Base-by-base conservation (phyloP, 352 stramenopile genomes). In the Plasmopara viticola region DNA sequence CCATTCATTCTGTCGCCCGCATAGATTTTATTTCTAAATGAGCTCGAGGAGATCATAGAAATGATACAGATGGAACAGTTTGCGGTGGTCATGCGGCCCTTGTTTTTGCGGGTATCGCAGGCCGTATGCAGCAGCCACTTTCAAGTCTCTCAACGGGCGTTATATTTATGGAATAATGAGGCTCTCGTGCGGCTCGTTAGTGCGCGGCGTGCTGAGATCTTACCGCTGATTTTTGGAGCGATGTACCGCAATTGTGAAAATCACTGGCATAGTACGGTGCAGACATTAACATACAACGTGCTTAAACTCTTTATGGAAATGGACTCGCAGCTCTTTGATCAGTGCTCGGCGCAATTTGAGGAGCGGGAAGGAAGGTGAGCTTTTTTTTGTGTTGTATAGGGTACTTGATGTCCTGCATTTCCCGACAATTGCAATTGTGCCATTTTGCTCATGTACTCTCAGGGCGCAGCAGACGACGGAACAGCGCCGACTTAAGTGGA, bases 121-220 rank as follows among this genome's bases (percentile, higher is more conserved):
- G 96, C 87, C 58, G 71, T 98, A 6, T 90, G 91, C 48, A 97
- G 83, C 39, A 89, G 96, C 60, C 94, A 98, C 65, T 98, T 98
- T 64, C 95, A 98, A 73, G 78, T 89, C 15, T 96, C 96, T 25
- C 95, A 99, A 73, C 88, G 96, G 35, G 90, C 96, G 20, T 78
- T 99, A 52, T 99, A 98, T 78, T 88, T 99, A 54, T 99, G 97
- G 97, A 98, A 99, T 76, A 98, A 98, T 54, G 94, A 98, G 60
- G 90, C 97, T 51, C 86, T 99, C 37, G 94, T 98, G 14, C 96
- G 95, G 42, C 95, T 92, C 38, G 95, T 98, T 7, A 97, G 86
- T 41, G 80, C 95, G 57, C 75, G 97, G 44, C 93, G 98, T 65
- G 90, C 94, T 5, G 72, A 89, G 39, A 79, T 94, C 39, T 74